Conservation (phyloP, 169 alveolate genomes). For the Plasmodium berghei region DNA sequence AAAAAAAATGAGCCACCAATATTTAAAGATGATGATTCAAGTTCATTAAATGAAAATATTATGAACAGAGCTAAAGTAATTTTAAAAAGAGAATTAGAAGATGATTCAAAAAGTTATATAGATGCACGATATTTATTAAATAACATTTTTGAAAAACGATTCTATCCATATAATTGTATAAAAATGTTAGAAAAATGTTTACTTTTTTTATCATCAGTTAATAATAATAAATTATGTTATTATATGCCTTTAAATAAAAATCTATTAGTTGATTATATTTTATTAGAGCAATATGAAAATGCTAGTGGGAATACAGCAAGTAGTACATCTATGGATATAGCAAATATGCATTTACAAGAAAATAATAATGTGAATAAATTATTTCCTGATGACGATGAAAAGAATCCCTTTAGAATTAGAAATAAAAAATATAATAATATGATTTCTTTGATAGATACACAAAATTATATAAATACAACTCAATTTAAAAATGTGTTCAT, state of each 20-base stretch:
- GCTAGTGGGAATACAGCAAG: background rate
- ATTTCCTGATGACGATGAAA: conserved; percentile 7
- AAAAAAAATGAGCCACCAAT: conserved; percentile 11
- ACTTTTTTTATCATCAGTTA: conserved; percentile 57
- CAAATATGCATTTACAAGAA: background rate
- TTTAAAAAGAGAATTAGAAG: conserved; percentile 40
- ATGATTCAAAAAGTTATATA: conserved; percentile 24
- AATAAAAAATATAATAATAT: conserved; percentile 48
- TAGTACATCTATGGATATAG: background rate
- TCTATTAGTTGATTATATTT: conserved; percentile 50
- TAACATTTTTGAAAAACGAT: conserved; percentile 51
- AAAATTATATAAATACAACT: conserved; percentile 16
- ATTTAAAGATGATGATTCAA: conserved; percentile 22
- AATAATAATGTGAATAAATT: background rate
- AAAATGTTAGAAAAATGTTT: conserved; percentile 71
- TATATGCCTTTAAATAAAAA: conserved; percentile 70
- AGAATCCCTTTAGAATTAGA: conserved; percentile 19
- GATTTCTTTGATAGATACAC: conserved; percentile 52
- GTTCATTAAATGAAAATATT: conserved; percentile 4
- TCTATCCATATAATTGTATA: conserved; percentile 65
- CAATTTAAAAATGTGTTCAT: conserved; percentile 59
- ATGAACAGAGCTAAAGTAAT: conserved; percentile 74
- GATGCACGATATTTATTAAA: conserved; percentile 51
- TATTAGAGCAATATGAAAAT: conserved; percentile 69
- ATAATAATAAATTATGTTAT: conserved; percentile 69